Evolutionary conservation across 805 yeast genomes (phyloP), one percentile per base, ranked within the genome.

Genomic region (Lachancea quebecensis): DNA sequence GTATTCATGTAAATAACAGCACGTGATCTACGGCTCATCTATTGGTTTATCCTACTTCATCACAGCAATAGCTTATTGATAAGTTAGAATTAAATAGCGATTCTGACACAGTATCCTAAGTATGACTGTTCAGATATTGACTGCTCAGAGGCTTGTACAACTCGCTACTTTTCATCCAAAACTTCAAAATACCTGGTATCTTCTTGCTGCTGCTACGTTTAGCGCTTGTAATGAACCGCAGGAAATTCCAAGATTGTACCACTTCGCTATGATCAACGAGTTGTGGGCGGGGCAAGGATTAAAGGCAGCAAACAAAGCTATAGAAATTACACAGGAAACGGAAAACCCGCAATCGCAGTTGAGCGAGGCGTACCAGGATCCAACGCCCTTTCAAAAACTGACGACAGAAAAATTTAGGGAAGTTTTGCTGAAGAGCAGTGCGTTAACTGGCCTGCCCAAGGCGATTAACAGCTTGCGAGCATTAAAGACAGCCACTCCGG

Each of bases 371-470:
- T 63, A 60, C 41, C 16, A 34, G 1, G 41, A 27, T 15, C 55
- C 54, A 39, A 27, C 54, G 39, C 34, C 68, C 56, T 37, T 50
- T 43, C 50, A 50, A 45, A 35, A 49, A 25, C 40, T 48, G 17
- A 32, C 74, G 6, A 71, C 90, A 0, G 69, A 70, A 35, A 77
- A 82, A 52, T 68, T 84, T 43, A 70, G 95, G 48, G 97, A 90
- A 56, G 81, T 89, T 8, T 66, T 90, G 2, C 66, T 90, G 56
- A 90, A 89, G 58, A 72, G 87, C 3, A 74, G 84, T 0, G 95
- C 95, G 0, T 66, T 90, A 38, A 78, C 81, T 12, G 97, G 97
- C 0, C 70, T 89, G 11, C 97, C 97, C 1, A 82, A 81, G 53
- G 77, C 89, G 1, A 90, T 90, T 61, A 90, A 89, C 61, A 75